Evolutionary conservation across 2,329 filamentous ascomycete genomes (phyloP), one percentile per base, ranked within the genome.

Genomic region (Hypomyces perniciosus): DNA sequence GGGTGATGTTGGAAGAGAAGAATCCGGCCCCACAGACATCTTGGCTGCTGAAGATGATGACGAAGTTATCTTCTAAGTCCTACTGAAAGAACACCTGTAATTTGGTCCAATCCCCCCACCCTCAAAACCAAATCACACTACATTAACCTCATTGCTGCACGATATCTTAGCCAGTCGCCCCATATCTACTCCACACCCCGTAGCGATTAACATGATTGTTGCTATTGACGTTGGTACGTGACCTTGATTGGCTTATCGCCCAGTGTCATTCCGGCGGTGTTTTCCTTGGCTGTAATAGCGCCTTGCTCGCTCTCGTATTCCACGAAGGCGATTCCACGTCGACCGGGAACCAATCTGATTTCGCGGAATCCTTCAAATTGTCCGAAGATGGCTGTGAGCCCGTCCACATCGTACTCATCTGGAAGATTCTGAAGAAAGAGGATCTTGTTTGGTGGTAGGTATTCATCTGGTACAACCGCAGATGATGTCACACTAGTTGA

Each of bases 361-460:
- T 99, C 93, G 65, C 86, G 86, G 76, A 99, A 96, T 28, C 92
- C 92, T 56, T 95, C 88, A 72, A 95, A 99, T 44, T 87, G 84
- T 46, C 84, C 83, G 71, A 97, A 99, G 55, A 97, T 83, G 31
- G 79, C 77, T 0, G 84, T 86, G 49, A 99, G 80, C 27, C 78
- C 81, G 57, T 95, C 90, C 62, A 88, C 83, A 67, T 88, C 87
- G 70, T 88, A 90, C 57, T 90, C 87, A 56, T 92, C 88, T 7
- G 93, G 91, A 34, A 99, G 72, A 62, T 97, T 92, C 73, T 95
- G 90, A 54, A 97, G 76, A 72, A 97, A 95, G 34, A 99, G 80
- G 59, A 90, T 95, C 75, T 96, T 96, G 80, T 97, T 97, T 34
- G 93, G 92, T 4, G 92, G 92, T 4, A 97, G 81, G 69, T 96